These are phyloP conservation scores for Phytophthora nicotianae DNA, from an alignment of 352 stramenopile genomes.

Conservation along the genomic window DNA sequence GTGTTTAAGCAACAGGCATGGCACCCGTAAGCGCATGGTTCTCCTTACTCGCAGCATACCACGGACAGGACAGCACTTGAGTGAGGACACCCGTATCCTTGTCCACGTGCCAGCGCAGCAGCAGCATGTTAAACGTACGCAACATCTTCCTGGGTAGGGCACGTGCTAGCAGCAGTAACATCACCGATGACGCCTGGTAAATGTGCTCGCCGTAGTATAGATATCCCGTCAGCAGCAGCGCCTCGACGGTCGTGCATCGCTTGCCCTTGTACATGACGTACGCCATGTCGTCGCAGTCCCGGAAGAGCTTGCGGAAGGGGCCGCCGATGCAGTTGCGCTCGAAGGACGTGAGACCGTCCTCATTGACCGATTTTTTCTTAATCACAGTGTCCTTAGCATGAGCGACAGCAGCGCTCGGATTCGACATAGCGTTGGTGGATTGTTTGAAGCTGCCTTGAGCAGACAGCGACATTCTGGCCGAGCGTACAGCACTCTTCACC, in stretches of 20 bases:
- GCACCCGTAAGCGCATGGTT: conserved; percentile 19
- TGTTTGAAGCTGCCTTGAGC: not conserved
- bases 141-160: conserved; percentile 28
- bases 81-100: conserved; percentile 17
- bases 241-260: conserved; percentile 28
- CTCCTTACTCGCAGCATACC: conserved; percentile 30
- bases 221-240: conserved; percentile 31
- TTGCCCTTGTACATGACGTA: conserved; percentile 34
- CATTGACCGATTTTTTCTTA: conserved; percentile 13
- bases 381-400: not conserved
- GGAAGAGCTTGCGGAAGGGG: conserved; percentile 27
- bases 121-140: conserved; percentile 40
- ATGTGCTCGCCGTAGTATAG: conserved; percentile 39
- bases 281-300: conserved; percentile 33
- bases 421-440: not conserved
- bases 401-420: not conserved
- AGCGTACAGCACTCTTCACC: conserved; percentile 22
- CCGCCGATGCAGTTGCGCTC: conserved; percentile 34
- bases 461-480: conserved; percentile 14
- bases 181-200: conserved; percentile 30
- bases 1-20: conserved; percentile 10
- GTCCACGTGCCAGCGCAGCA: conserved; percentile 37
- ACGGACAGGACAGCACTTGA: conserved; percentile 23
- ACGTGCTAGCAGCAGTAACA: conserved; percentile 30
- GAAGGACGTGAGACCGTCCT: conserved; percentile 20